Base-by-base conservation (phyloP, 1,139 yeast species). In the Taiozyma onychis region DNA sequence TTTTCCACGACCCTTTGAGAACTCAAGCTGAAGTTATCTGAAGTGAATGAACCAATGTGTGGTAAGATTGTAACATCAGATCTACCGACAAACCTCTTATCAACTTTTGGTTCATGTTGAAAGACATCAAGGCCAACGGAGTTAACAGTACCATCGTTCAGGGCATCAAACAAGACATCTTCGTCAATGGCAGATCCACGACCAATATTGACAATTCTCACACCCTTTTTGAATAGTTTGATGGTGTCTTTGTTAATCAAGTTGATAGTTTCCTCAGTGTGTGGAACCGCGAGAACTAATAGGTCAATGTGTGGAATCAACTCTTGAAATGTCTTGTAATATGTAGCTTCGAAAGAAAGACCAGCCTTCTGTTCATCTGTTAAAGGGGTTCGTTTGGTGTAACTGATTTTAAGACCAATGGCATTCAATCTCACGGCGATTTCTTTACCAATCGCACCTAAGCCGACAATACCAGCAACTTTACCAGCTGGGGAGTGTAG, bases 91-190 rank as follows among this genome's bases (percentile, higher is more conserved):
- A 85, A 73, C 30, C 70, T 80, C 11, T 74, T 73, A 54, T 78
- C 75, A 10, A 84, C 75, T 1, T 50, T 47, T 8, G 90, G 90
- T 66, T 88, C 96, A 43, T 76, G 65, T 58, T 81, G 86, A 65
- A 72, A 87, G 6, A 88, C 96, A 61, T 88, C 96, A 45, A 87
- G 69, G 0, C 96, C 97, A 21, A 85, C 91, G 59, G 83, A 78
- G n/a, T 76, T 66, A 2, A 90, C 74, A 54, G 84, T 80, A 1
- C 95, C 95, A 4, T 73, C 61, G 55, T 81, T 74, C 53, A 90
- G 73, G 0, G 88, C 96, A 6, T 70, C 73, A 1, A 87, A 77
- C 47, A 89, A 71, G 1, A 85, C 95, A 22, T 74, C 72, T 60
- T 88, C 95, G 61, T 89, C 85, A 52, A 90, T 74, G 32, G 88